Base-by-base conservation (phyloP, 1,284 basidiomycete genomes). In the Austroboletus olivaceoglutinosus region DNA sequence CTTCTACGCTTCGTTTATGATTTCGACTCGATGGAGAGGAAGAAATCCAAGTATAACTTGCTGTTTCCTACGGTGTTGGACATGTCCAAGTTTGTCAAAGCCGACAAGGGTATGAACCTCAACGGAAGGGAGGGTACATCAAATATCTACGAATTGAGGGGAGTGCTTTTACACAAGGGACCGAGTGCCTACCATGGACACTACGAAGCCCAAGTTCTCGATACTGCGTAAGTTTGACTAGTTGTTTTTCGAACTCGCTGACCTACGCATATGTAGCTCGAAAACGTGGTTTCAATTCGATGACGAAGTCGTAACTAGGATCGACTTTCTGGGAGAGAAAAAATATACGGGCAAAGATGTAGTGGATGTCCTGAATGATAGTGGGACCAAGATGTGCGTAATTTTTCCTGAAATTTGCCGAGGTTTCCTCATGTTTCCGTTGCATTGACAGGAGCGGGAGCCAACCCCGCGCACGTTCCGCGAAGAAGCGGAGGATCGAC, bases 1-100 rank as follows among this genome's bases (percentile, higher is more conserved):
- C 72, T 97, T 41, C 78, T 94, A 48, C 88, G 94, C 18, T 97
- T 97, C 68, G 83, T 91, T 23, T 97, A 88, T 62, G 90, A 94
- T 66, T 59, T 86, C n/a, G 68, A 78, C 18, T 82, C 83, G 2
- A 81, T 86, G 74, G 82, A 87, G 59, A 80, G 93, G 53, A 89
- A 85, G 70, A 96, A 97, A 71, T 88, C 83, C 50, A 93, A 92
- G 65, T 80, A 89, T 54, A 70, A 73, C 11, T 83, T 96, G 43
- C 71, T 76, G 12, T 96, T 92, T 67, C 92, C 92, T 0, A 75
- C 73, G 23, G 68, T 69, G 11, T 72, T 94, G n/a, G 78, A 92
- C 60, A 91, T 96, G 86, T 73, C 70, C 44, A 76, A 68, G 21
- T 92, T 85, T 61, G 53, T 64, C 89, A 46, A 71, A 61, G 19